Conservation (phyloP, 495 filamentous ascomycete species). For the Rhizodiscina lignyota region DNA sequence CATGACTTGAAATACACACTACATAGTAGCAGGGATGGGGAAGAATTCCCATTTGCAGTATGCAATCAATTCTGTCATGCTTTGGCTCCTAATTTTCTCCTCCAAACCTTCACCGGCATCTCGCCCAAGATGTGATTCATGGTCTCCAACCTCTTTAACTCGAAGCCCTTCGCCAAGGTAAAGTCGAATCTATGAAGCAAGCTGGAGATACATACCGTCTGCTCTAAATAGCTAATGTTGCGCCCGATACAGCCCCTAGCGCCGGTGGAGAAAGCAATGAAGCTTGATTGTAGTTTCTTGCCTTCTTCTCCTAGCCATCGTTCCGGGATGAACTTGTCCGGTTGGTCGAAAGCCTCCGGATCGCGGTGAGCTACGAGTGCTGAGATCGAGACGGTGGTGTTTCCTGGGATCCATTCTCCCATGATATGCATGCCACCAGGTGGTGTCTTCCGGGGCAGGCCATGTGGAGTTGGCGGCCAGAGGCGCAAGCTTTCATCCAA, state of each 20-base stretch:
- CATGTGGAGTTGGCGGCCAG: constrained; percentile 12
- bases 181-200: constrained; percentile 12
- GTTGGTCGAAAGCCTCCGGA: constrained; percentile 8
- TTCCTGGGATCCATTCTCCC: constrained; percentile 14
- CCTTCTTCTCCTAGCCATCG: constrained; percentile 14
- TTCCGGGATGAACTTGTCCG: constrained; percentile 14
- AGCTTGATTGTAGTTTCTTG: constrained; percentile 10
- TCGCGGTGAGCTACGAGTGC: constrained; percentile 12
- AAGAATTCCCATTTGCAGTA: too few relatives aligned
- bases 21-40: too few relatives aligned
- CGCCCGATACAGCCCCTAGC: constrained; percentile 13
- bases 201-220: constrained; percentile 10
- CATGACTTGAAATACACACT: too few relatives aligned
- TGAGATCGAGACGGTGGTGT: constrained; percentile 10
- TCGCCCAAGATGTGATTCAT: constrained; percentile 8
- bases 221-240: constrained; percentile 13
- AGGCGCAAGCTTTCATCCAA: constrained; percentile 21
- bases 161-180: constrained; percentile 3
- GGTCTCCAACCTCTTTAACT: constrained; percentile 7
- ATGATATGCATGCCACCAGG: constrained; percentile 10
- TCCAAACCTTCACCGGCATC: constrained; percentile 8
- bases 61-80: background rate
- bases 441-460: constrained; percentile 14
- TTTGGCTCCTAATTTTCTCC: background rate
- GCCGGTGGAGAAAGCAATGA: constrained; percentile 13